Evolutionary conservation across 2,329 filamentous ascomycete species (phyloP).

Genomic region (Cordyceps militaris): DNA sequence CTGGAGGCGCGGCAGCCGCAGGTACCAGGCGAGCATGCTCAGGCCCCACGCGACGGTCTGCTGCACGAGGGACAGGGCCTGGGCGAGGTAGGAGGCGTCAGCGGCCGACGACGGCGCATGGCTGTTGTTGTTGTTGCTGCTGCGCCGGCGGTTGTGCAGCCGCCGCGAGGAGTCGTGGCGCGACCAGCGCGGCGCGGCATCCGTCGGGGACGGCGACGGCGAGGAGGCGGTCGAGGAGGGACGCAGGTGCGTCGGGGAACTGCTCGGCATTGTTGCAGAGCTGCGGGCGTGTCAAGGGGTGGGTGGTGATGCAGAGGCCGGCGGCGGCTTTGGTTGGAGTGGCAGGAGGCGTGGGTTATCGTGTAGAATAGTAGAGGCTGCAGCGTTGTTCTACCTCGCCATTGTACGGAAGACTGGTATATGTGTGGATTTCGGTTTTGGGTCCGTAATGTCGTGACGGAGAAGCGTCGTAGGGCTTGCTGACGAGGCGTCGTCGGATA

Average conservation of each 20-base stretch:
- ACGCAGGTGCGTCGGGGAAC: slow-evolving; percentile 12
- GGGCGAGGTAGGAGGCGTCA: not conserved
- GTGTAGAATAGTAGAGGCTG: too few relatives aligned
- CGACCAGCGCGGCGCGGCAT: slow-evolving; percentile 33
- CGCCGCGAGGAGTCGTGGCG: slow-evolving; percentile 27
- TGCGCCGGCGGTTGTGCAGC: slow-evolving; percentile 18
- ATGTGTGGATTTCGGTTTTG: too few relatives aligned
- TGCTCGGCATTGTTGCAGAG: slow-evolving; percentile 34
- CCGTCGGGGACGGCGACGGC: slow-evolving; percentile 19
- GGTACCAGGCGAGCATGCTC: slow-evolving; percentile 42
- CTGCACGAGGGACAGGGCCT: not conserved
- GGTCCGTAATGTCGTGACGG: too few relatives aligned
- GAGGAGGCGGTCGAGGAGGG: slow-evolving; percentile 25
- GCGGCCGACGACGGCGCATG: not conserved
- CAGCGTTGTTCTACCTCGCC: too few relatives aligned
- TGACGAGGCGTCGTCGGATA: not conserved
- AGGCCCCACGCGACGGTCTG: slow-evolving; percentile 20
- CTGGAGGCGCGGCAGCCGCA: slow-evolving; percentile 42
- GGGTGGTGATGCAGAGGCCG: not conserved
- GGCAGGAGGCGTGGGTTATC: too few relatives aligned
- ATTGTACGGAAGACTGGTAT: too few relatives aligned
- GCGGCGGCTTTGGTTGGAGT: too few relatives aligned
- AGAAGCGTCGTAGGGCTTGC: too few relatives aligned
- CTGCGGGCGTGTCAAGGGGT: not conserved
- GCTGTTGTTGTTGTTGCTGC: not conserved